Percentiles rank a stretch among this genome's conserved stretches.
Conservation (phyloP, 768 basidiomycete genomes). For the Vishniacozyma victoriae region DNA sequence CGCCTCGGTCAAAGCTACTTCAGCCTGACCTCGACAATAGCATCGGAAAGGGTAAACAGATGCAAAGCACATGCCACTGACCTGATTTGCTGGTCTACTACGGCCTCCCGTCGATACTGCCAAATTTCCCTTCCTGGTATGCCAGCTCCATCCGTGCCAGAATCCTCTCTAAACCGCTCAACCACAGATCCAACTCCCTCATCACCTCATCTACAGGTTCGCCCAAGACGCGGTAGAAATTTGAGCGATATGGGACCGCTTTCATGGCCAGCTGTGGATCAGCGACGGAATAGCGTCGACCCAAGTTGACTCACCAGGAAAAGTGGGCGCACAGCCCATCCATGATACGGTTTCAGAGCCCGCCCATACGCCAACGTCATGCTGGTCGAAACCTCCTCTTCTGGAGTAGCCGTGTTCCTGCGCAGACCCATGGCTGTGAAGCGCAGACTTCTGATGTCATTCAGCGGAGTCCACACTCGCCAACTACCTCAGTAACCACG, state of each 20-base stretch:
- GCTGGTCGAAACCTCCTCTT: slow-evolving; percentile 8
- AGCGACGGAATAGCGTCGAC: background rate
- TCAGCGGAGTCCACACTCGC: background rate
- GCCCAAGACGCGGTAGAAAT: slow-evolving; percentile 55
- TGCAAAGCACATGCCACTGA: too few relatives aligned
- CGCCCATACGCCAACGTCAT: slow-evolving; percentile 6
- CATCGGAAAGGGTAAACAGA: too few relatives aligned
- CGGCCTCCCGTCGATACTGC: slow-evolving; percentile 6
- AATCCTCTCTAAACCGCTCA: slow-evolving; percentile 51
- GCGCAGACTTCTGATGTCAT: background rate
- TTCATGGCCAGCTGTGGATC: slow-evolving; percentile 58
- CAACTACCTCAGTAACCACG: slow-evolving; percentile 8
- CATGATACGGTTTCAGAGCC: slow-evolving; percentile 8
- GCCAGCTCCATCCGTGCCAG: slow-evolving; percentile 51
- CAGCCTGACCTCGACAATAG: too few relatives aligned
- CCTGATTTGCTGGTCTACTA: background rate
- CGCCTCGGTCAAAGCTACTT: too few relatives aligned
- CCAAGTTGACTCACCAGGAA: slow-evolving; percentile 5
- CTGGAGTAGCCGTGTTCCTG: slow-evolving; percentile 2
- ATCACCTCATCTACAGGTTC: slow-evolving; percentile 50
- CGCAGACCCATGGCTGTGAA: slow-evolving; percentile 7
- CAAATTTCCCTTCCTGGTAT: slow-evolving; percentile 18
- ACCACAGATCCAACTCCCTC: slow-evolving; percentile 52
- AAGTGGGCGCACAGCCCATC: slow-evolving; percentile 3
- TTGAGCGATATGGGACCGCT: slow-evolving; percentile 56